phyloP scores from a whole-genome alignment of 106 monocot genomes.

The Dioscorea alata region DNA sequence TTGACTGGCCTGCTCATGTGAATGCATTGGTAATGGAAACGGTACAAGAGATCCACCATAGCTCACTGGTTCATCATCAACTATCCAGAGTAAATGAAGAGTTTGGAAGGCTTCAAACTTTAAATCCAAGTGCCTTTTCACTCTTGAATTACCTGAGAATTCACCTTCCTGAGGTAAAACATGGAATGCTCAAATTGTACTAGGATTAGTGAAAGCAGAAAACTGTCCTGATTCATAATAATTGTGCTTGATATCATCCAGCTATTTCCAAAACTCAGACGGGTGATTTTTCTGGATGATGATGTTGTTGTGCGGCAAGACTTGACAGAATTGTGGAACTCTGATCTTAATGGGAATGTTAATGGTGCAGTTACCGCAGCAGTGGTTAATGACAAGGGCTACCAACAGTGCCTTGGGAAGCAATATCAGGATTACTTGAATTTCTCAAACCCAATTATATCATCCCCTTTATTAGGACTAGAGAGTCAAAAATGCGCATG shows the following conservation, averaged over 20 bases:
- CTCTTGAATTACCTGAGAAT: constrained; percentile 58
- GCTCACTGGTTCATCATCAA: constrained; percentile 6
- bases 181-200: background rate
- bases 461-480: constrained; percentile 1
- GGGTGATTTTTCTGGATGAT: constrained; percentile 60
- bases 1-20: constrained; percentile 29
- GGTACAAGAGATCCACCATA: constrained; percentile 26
- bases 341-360: constrained; percentile 36
- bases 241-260: constrained; percentile 8
- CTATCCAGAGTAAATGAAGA: constrained; percentile 13
- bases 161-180: constrained; percentile 56
- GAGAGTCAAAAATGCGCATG: constrained; percentile 32
- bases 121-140: constrained; percentile 37
- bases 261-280: constrained; percentile 56
- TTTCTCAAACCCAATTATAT: constrained; percentile 39
- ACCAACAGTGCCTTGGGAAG: constrained; percentile 20
- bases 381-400: background rate
- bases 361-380: constrained; percentile 29
- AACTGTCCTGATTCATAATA: background rate
- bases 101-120: constrained; percentile 24
- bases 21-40: constrained; percentile 31
- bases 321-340: constrained; percentile 36
- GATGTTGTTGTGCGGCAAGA: constrained; percentile 61
- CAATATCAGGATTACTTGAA: constrained; percentile 43
- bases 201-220: too few relatives aligned